Percentiles rank a stretch among this genome's conserved stretches.
These are phyloP conservation scores for Hymenoscyphus occultus DNA, from an alignment of 2,329 filamentous ascomycete species.

Conservation along the genomic window DNA sequence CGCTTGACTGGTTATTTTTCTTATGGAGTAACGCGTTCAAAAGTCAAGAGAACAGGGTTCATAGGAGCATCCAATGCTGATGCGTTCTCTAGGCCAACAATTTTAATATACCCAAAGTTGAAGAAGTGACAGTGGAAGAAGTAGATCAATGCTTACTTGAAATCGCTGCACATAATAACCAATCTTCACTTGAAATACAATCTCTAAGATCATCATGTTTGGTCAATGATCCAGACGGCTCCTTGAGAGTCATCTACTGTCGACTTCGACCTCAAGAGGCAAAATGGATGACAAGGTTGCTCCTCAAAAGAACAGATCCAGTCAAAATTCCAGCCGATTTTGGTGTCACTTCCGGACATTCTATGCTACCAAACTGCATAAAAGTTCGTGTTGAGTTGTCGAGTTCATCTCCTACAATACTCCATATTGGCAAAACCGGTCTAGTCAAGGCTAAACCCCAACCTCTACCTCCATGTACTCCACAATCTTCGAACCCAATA, in stretches of 20 bases:
- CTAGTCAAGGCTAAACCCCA: constrained; percentile 11
- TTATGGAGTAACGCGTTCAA: too few species aligned
- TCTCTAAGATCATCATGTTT: constrained; percentile 22
- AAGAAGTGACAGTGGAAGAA: constrained; percentile 54
- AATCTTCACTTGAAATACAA: constrained; percentile 65
- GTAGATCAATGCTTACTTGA: constrained; percentile 64
- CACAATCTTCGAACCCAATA: neutral
- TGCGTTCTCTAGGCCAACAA: constrained; percentile 2
- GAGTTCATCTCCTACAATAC: constrained; percentile 46
- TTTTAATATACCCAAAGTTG: constrained; percentile 10
- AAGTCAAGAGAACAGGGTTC: too few species aligned
- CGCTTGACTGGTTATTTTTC: constrained; percentile 21
- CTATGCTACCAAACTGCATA: constrained; percentile 65
- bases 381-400: constrained; percentile 67
- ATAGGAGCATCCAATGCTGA: neutral
- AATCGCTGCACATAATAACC: constrained; percentile 66
- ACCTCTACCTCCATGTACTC: neutral
- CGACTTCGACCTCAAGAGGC: constrained; percentile 65
- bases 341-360: constrained; percentile 53
- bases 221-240: constrained; percentile 32
- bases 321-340: constrained; percentile 54
- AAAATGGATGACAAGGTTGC: constrained; percentile 82
- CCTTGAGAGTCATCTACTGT: constrained; percentile 56
- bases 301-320: constrained; percentile 74
- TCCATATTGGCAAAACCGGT: constrained; percentile 23